phyloP scores from a whole-genome alignment of 2,329 filamentous ascomycete species.

The Triangularia verruculosa region DNA sequence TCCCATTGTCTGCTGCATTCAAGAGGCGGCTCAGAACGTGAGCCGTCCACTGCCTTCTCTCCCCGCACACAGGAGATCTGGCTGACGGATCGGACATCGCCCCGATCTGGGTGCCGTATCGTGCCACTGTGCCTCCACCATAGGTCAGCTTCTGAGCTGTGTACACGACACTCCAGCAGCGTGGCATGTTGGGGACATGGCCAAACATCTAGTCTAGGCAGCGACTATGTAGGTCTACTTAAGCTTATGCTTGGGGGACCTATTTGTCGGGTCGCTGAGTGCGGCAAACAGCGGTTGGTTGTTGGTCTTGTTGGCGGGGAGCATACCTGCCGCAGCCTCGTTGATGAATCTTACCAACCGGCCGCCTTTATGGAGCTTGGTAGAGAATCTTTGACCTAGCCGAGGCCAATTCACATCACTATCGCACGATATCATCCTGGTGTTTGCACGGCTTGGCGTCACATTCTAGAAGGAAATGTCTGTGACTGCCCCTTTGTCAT shows the following conservation, averaged over 20 bases:
- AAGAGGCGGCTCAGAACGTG: background rate
- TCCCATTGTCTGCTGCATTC: background rate
- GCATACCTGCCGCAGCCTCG: background rate
- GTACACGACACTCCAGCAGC: background rate
- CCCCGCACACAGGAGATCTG: constrained; percentile 11
- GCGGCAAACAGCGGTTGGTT: background rate
- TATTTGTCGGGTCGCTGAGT: background rate
- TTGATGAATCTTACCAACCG: no score
- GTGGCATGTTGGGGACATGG: background rate
- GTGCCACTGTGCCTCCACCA: constrained; percentile 6
- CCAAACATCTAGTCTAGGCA: background rate
- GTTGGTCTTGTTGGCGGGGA: background rate
- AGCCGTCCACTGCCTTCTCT: background rate
- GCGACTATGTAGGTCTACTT: background rate
- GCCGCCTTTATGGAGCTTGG: background rate
- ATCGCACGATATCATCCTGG: constrained; percentile 4
- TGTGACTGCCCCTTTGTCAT: constrained; percentile 6
- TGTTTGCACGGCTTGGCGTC: constrained; percentile 13
- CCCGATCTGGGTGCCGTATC: constrained; percentile 13
- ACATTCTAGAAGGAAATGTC: constrained; percentile 20
- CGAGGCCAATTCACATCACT: constrained; percentile 2
- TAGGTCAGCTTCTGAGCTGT: background rate
- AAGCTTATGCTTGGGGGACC: background rate
- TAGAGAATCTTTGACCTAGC: background rate
- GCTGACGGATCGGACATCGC: constrained; percentile 9